phyloP scores from a whole-genome alignment of 805 yeast genomes.

The Ogataea trehaloabstinens region DNA sequence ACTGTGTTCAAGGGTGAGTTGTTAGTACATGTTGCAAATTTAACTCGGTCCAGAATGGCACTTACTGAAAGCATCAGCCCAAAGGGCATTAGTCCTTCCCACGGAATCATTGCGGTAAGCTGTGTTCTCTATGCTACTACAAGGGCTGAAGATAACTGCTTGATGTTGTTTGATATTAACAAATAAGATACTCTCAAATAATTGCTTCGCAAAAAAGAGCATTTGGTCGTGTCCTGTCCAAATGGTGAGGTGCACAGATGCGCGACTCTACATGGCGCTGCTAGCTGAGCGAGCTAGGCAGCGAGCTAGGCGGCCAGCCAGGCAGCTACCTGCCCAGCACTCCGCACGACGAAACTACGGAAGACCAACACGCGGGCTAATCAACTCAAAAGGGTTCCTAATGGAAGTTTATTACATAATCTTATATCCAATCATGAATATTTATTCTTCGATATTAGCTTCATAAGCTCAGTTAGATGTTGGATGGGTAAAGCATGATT shows the following conservation, averaged over 20 bases:
- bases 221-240: too few relatives aligned
- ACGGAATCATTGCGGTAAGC: conserved; percentile 52
- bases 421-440: conserved; percentile 6
- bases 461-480: conserved; percentile 64
- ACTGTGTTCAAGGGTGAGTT: conserved; percentile 23
- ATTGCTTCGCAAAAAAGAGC: too few relatives aligned
- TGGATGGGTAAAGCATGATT: conserved; percentile 99
- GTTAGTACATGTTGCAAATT: background rate
- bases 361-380: background rate
- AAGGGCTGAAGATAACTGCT: background rate
- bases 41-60: conserved; percentile 8
- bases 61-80: conserved; percentile 53
- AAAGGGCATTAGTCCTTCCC: conserved; percentile 65
- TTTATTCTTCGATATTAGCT: background rate
- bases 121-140: background rate
- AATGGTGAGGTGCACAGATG: too few relatives aligned
- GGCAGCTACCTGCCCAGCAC: background rate
- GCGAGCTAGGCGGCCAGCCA: background rate
- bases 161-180: too few relatives aligned
- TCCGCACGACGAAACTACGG: background rate
- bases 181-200: too few relatives aligned
- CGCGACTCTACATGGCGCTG: too few relatives aligned
- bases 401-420: conserved; percentile 5
- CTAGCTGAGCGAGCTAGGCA: background rate
- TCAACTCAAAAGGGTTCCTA: background rate